phyloP scores from a whole-genome alignment of 208 protist genomes.

The Crithidia bombi region DNA sequence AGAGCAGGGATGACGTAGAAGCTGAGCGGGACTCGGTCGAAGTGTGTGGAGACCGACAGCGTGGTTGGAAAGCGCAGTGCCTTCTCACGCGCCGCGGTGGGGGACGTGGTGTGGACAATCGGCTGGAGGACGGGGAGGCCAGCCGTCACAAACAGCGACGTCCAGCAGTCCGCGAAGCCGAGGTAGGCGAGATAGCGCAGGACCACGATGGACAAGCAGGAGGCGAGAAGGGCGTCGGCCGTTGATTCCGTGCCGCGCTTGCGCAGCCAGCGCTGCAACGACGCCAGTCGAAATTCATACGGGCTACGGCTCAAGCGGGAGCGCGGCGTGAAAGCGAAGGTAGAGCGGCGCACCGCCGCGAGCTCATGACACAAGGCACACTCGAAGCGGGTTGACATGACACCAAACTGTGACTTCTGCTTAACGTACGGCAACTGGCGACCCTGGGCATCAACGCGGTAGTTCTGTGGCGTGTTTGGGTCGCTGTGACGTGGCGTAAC shows the following conservation, averaged over 20 bases:
- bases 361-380: constrained; percentile 26
- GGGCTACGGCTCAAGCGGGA: constrained; percentile 18
- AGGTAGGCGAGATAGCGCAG: constrained; percentile 36
- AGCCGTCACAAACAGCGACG: constrained; percentile 28
- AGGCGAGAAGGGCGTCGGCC: constrained; percentile 15
- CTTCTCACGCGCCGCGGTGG: neutral
- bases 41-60: neutral
- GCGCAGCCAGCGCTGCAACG: constrained; percentile 32
- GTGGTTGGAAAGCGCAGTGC: constrained; percentile 1
- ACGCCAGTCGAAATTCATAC: constrained; percentile 30
- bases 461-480: constrained; percentile 16
- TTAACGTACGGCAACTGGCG: constrained; percentile 20
- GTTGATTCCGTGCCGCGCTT: constrained; percentile 26
- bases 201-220: constrained; percentile 20
- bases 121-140: constrained; percentile 13
- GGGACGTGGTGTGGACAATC: neutral
- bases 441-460: constrained; percentile 13
- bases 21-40: constrained; percentile 27
- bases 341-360: neutral
- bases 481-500: constrained; percentile 20
- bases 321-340: constrained; percentile 3
- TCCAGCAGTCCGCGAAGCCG: constrained; percentile 32
- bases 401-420: constrained; percentile 20
- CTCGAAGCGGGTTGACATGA: constrained; percentile 21
- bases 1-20: constrained; percentile 30